phyloP scores from a whole-genome alignment of 257 asterid species.

The Solanum chiquidenum region DNA sequence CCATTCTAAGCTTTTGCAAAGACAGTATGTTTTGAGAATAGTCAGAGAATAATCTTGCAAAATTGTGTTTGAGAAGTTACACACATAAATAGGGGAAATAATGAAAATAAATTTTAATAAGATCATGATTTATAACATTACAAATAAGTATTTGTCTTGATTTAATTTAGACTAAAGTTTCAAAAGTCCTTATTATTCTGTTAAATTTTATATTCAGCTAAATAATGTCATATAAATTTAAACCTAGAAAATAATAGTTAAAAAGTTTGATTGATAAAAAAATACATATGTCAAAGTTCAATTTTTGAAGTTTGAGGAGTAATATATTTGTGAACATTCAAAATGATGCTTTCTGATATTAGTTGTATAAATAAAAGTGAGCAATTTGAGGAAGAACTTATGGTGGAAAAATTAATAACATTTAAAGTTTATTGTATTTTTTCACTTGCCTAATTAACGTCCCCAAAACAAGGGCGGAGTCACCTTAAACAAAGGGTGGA shows the following conservation, averaged over 20 bases:
- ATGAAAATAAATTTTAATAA: background rate
- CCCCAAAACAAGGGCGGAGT: background rate
- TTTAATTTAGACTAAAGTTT: background rate
- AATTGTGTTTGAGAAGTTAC: slow-evolving; percentile 8
- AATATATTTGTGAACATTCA: background rate
- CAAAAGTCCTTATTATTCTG: background rate
- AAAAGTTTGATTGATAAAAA: background rate
- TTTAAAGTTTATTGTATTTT: too few relatives aligned
- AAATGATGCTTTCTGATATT: background rate
- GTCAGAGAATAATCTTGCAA: slow-evolving; percentile 6
- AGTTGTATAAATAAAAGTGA: background rate
- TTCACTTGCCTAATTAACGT: background rate
- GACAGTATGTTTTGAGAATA: background rate
- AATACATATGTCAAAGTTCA: background rate
- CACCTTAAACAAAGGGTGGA: too few relatives aligned
- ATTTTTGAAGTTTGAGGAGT: background rate
- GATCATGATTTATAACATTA: background rate
- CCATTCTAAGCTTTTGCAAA: background rate
- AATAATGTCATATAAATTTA: background rate
- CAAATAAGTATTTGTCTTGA: background rate
- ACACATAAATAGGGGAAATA: background rate
- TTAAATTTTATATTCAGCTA: background rate
- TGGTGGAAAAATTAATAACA: background rate
- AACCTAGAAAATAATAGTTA: accelerated
- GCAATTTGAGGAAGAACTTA: background rate